phyloP scores from a whole-genome alignment of 257 asterid genomes.

The Capsicum baccatum region DNA sequence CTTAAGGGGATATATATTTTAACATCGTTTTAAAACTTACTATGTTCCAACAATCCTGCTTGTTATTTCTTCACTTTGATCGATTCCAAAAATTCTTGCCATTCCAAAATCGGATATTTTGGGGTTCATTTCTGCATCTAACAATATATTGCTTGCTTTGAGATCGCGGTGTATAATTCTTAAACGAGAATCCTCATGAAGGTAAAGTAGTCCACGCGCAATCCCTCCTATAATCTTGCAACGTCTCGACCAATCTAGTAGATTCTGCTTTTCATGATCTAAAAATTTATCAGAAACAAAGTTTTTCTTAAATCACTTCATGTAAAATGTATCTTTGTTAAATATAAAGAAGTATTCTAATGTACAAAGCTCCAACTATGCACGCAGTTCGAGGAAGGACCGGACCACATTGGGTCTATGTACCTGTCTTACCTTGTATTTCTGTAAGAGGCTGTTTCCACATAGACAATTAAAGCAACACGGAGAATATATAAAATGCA shows the following conservation, averaged over 20 bases:
- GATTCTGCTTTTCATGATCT: conserved; percentile 28
- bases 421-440: not conserved
- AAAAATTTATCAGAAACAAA: not conserved
- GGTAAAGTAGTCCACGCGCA: conserved; percentile 40
- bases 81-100: conserved; percentile 28
- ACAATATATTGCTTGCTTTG: conserved; percentile 36
- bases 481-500: not conserved
- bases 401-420: not conserved
- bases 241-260: conserved; percentile 35
- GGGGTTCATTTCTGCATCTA: conserved; percentile 38
- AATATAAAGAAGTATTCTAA: too few species aligned
- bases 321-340: not conserved
- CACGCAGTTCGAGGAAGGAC: not conserved
- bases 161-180: conserved; percentile 38
- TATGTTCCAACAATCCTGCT: conserved; percentile 35
- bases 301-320: too few species aligned
- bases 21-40: conserved; percentile 20
- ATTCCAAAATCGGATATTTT: conserved; percentile 42
- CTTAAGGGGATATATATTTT: too few species aligned
- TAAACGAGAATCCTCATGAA: conserved; percentile 41
- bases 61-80: conserved; percentile 34
- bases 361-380: too few species aligned
- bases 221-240: conserved; percentile 40
- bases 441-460: not conserved
- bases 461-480: not conserved